Percentiles rank a stretch among this genome's conserved stretches.
Evolutionary conservation across 2,329 filamentous ascomycete species (phyloP).

Genomic region (Xylariomycetidae sp.): DNA sequence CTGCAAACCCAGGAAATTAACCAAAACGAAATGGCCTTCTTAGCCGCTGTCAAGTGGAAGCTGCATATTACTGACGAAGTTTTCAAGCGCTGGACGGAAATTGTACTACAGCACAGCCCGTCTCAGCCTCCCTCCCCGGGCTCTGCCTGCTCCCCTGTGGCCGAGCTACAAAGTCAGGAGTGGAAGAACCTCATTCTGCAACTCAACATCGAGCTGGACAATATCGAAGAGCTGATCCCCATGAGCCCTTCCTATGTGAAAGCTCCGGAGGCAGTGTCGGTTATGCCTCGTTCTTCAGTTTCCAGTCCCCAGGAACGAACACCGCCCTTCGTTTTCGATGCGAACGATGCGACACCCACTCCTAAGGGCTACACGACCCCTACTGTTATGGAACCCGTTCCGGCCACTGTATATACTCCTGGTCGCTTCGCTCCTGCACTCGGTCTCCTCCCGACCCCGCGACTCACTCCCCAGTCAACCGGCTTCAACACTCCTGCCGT

Average conservation of each 20-base stretch:
- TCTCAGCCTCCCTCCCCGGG: conserved; percentile 51
- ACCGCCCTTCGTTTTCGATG: conserved; percentile 28
- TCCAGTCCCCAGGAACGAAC: conserved; percentile 36
- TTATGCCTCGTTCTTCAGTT: conserved; percentile 38
- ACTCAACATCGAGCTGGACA: conserved; percentile 52
- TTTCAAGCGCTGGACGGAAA: conserved; percentile 90
- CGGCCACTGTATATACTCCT: conserved; percentile 35
- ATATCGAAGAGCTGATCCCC: conserved; percentile 47
- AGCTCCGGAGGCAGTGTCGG: conserved; percentile 29
- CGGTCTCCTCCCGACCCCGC: conserved; percentile 52
- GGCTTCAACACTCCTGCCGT: conserved; percentile 56
- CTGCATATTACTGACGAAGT: conserved; percentile 85
- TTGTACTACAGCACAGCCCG: conserved; percentile 80
- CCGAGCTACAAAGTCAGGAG: conserved; percentile 42
- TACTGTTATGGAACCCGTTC: conserved; percentile 44
- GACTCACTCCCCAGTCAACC: conserved; percentile 49
- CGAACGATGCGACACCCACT: conserved; percentile 34
- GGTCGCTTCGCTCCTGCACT: conserved; percentile 46
- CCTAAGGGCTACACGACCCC: conserved; percentile 37
- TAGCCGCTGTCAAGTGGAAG: conserved; percentile 86
- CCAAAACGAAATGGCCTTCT: conserved; percentile 89
- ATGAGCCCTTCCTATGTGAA: conserved; percentile 23
- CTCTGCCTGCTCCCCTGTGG: conserved; percentile 31
- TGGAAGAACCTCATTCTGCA: conserved; percentile 55
- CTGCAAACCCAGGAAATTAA: conserved; percentile 91